Percentiles rank a stretch among this genome's conserved stretches.
phyloP scores from a whole-genome alignment of 2,329 filamentous ascomycete genomes.

The Aspergillus aculeatus region DNA sequence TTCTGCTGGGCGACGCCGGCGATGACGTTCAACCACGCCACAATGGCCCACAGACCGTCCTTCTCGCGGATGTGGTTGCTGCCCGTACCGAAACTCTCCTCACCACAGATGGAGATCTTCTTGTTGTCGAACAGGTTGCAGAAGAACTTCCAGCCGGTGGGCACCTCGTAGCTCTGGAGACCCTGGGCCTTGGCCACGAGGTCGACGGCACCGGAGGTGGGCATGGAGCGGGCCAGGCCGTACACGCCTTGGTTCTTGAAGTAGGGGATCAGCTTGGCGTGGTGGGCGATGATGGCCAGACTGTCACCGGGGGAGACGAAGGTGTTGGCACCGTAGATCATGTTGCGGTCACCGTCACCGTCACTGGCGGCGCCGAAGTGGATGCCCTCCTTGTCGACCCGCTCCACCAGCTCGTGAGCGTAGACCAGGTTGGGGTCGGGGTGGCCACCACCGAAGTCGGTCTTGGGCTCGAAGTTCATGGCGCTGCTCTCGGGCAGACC shows the following conservation, averaged over 20 bases:
- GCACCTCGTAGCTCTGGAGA: slow-evolving; percentile 90
- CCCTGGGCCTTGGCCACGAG: slow-evolving; percentile 93
- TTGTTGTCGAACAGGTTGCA: slow-evolving; percentile 90
- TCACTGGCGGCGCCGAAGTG: slow-evolving; percentile 97
- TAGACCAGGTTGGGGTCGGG: slow-evolving; percentile 98
- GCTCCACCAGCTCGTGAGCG: slow-evolving; percentile 89
- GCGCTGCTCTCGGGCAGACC: slow-evolving; percentile 73
- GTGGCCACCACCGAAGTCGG: slow-evolving; percentile 96
- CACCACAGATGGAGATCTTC: slow-evolving; percentile 97
- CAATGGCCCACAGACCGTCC: slow-evolving; percentile 95
- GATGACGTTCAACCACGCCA: slow-evolving; percentile 98
- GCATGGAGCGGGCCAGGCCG: slow-evolving; percentile 95
- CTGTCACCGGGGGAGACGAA: slow-evolving; percentile 98
- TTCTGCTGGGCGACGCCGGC: slow-evolving; percentile 85
- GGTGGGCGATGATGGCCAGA: slow-evolving; percentile 95
- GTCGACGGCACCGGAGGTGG: slow-evolving; percentile 91
- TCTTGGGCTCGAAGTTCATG: slow-evolving; percentile 88
- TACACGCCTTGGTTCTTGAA: slow-evolving; percentile 97
- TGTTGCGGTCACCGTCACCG: slow-evolving; percentile 97
- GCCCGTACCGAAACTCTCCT: slow-evolving; percentile 96
- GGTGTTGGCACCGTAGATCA: slow-evolving; percentile 97
- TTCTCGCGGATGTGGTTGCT: slow-evolving; percentile 99
- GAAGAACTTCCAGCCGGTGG: slow-evolving; percentile 99
- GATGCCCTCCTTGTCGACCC: slow-evolving; percentile 84
- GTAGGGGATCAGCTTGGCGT: slow-evolving; percentile 94